These are phyloP conservation scores for Alternaria panax DNA, from an alignment of 2,329 filamentous ascomycete genomes.

Conservation along the genomic window DNA sequence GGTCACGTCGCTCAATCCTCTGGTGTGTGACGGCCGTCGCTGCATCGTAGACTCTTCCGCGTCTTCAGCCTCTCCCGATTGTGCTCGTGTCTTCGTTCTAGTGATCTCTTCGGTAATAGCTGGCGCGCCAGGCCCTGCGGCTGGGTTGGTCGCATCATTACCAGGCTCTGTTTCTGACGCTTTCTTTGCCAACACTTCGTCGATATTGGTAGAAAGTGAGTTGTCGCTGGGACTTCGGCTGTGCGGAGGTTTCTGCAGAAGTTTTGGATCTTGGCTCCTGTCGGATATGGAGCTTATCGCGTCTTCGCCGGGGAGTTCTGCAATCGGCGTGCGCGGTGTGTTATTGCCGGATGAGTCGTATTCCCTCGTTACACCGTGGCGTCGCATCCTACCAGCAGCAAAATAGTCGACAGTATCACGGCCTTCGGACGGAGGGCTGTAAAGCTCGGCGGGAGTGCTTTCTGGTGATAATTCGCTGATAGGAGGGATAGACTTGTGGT, in stretches of 20 bases:
- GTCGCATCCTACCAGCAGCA: constrained; percentile 23
- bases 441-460: constrained; percentile 44
- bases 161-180: neutral
- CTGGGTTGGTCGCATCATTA: neutral
- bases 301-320: constrained; percentile 45
- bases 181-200: constrained; percentile 30
- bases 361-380: constrained; percentile 32
- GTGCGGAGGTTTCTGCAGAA: constrained; percentile 24
- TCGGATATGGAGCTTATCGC: constrained; percentile 24
- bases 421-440: constrained; percentile 37
- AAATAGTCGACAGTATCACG: constrained; percentile 37
- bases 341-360: constrained; percentile 38
- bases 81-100: neutral
- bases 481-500: constrained; percentile 38
- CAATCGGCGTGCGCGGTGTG: constrained; percentile 34
- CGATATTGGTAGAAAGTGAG: constrained; percentile 38
- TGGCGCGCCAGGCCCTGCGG: constrained; percentile 3
- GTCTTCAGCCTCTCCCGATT: neutral
- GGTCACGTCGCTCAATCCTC: constrained; percentile 44
- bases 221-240: constrained; percentile 38
- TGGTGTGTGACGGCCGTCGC: constrained; percentile 39
- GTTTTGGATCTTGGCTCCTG: constrained; percentile 25
- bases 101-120: neutral
- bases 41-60: constrained; percentile 14
- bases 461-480: constrained; percentile 46